Evolutionary conservation across 108 stramenopile genomes (phyloP).

Genomic region (Aurantiochytrium sp.): DNA sequence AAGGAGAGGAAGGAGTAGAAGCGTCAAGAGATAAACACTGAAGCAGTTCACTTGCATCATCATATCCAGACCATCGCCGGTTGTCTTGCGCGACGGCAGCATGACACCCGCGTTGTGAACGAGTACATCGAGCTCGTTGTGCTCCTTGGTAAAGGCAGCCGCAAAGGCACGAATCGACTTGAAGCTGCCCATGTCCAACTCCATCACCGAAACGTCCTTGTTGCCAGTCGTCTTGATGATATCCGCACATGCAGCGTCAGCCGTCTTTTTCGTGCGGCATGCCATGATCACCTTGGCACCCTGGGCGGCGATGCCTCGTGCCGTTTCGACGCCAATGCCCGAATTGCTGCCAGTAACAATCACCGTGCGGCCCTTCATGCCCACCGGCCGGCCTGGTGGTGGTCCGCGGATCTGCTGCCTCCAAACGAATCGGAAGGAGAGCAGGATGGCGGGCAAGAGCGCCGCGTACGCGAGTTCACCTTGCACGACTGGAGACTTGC

Average conservation of each 20-base stretch:
- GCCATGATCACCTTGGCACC: not conserved
- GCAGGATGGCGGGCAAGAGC: not conserved
- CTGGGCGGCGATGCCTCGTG: not conserved
- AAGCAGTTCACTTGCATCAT: constrained; percentile 17
- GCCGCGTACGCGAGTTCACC: not conserved
- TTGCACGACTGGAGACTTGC: not conserved
- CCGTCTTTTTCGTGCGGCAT: not conserved
- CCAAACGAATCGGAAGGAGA: not conserved
- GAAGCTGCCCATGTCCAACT: not conserved
- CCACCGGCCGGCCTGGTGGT: not conserved
- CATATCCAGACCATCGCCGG: not conserved
- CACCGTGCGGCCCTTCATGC: not conserved
- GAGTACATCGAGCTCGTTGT: not conserved
- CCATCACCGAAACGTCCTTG: not conserved
- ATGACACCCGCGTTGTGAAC: constrained; percentile 1
- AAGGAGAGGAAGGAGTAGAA: not conserved
- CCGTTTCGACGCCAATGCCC: constrained; percentile 4
- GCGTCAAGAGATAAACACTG: not conserved
- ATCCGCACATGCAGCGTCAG: not conserved
- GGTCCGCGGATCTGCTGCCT: not conserved
- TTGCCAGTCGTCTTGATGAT: not conserved
- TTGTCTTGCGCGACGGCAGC: not conserved
- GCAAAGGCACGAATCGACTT: not conserved
- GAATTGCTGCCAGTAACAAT: not conserved
- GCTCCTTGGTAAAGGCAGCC: not conserved